A percentile compares a stretch with the other conserved stretches of the same genome.
phyloP scores from a whole-genome alignment of 2,329 filamentous ascomycete genomes.

The Microdochium nivale region DNA sequence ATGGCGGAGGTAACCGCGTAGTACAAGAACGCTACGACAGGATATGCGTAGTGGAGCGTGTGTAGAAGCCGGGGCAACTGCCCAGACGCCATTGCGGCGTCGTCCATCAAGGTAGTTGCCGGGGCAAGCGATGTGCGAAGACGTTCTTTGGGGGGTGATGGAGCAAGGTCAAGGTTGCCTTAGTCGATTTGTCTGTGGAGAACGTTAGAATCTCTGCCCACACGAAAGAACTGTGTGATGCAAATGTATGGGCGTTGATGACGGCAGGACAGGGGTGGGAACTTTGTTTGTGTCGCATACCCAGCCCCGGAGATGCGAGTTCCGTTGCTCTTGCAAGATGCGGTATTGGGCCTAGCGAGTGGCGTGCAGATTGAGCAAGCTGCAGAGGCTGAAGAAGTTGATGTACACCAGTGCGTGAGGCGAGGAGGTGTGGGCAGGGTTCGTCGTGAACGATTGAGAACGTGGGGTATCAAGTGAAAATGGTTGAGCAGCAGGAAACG shows the following conservation, averaged over 20 bases:
- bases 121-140: background rate
- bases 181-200: background rate
- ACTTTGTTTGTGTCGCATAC: background rate
- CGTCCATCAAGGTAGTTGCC: background rate
- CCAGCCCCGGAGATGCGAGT: too few species aligned
- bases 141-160: background rate
- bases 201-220: background rate
- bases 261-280: background rate
- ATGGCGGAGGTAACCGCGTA: slow-evolving; percentile 43
- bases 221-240: background rate
- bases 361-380: too few species aligned
- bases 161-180: background rate
- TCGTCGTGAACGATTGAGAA: too few species aligned
- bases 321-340: too few species aligned
- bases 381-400: too few species aligned
- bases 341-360: too few species aligned
- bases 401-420: too few species aligned
- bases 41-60: slow-evolving; percentile 50
- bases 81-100: background rate
- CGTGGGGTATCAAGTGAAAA: too few species aligned
- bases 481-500: too few species aligned
- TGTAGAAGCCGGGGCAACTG: slow-evolving; percentile 11
- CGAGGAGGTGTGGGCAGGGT: too few species aligned
- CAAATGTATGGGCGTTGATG: too few species aligned
- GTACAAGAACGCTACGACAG: slow-evolving; percentile 46